Conservation (phyloP, 106 monocot species). For the Triglochin maritima region DNA sequence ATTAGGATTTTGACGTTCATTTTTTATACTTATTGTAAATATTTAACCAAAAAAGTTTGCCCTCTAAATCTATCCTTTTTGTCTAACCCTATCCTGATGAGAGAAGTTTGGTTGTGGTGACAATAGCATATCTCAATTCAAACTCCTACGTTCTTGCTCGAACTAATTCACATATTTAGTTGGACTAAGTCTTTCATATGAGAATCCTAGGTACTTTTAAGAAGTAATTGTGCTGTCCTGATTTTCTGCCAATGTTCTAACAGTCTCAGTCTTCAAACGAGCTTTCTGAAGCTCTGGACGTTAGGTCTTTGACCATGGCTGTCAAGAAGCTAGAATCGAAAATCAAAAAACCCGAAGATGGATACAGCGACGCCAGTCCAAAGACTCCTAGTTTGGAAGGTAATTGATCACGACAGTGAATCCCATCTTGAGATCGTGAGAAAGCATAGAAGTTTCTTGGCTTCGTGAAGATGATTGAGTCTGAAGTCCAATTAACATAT, state of each 20-base stretch:
- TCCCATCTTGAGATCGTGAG: not conserved
- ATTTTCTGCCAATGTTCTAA: not conserved
- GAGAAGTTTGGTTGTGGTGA: too few relatives aligned
- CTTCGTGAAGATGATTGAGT: too few relatives aligned
- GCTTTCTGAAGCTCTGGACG: constrained; percentile 44
- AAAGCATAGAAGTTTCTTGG: too few relatives aligned
- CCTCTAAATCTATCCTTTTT: too few relatives aligned
- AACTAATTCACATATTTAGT: not conserved
- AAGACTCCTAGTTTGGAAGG: not conserved
- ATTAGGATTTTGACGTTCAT: too few relatives aligned
- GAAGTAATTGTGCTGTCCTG: not conserved
- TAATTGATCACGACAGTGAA: not conserved
- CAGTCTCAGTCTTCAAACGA: constrained; percentile 44
- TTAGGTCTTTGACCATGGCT: constrained; percentile 35
- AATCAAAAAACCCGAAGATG: constrained; percentile 17
- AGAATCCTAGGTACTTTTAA: not conserved
- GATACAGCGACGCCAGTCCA: not conserved
- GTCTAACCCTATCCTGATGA: too few relatives aligned
- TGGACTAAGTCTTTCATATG: not conserved
- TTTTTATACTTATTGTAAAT: too few relatives aligned
- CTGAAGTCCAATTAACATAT: too few relatives aligned
- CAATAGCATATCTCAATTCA: too few relatives aligned
- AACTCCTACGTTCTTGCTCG: not conserved
- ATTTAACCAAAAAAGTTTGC: too few relatives aligned
- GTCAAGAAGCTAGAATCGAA: constrained; percentile 43